Evolutionary conservation across 768 basidiomycete species (phyloP), one percentile per base, ranked within the genome.

Genomic region (Phaeotremella skinneri): DNA sequence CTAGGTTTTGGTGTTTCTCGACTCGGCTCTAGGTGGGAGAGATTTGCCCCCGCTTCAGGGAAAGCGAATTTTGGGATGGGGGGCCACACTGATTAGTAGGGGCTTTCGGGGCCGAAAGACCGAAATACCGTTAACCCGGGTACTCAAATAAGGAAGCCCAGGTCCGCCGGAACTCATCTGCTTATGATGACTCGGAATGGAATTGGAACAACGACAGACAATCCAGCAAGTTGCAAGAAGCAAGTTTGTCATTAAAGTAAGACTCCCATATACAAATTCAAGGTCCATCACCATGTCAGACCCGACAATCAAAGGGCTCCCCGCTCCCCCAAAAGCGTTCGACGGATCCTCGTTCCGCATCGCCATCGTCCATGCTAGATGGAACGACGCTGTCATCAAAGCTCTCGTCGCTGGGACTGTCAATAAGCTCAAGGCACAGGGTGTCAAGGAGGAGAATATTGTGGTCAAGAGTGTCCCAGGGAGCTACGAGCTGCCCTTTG

Each of bases 301-400:
- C 67, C 70, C 75, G 52, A 81, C 86, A 66, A 86, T 94, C 83
- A 94, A 94, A 80, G 89, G 90, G 39, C 82, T 85, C 51, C 79
- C 82, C 16, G 81, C 83, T 48, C 82, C 87, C 34, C 75, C 83
- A 52, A 80, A 79, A 39, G 78, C 82, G 32, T 83, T 84, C 81
- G 90, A 97, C 70, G 93, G 93, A 52, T 87, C 89, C 1, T 61
- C 81, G 26, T 82, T 93, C 53, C 87, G 93, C 57, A 79, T 96
- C 52, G 90, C 89, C 70, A 93, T 98, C 73, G 88, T 98, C 5
- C 94, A 97, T 75, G 91, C 91, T 17, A 82, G 92, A 79, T 99
- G 96, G 96, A 99, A 99, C 81, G 85, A 85, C 66, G 72, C 80
- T 20, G 85, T 99, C 72, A 88, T 98, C 70, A 86, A 89, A 13